These are phyloP conservation scores for Annona squamosa DNA, from an alignment of 164 flowering plant species.

Conservation along the genomic window DNA sequence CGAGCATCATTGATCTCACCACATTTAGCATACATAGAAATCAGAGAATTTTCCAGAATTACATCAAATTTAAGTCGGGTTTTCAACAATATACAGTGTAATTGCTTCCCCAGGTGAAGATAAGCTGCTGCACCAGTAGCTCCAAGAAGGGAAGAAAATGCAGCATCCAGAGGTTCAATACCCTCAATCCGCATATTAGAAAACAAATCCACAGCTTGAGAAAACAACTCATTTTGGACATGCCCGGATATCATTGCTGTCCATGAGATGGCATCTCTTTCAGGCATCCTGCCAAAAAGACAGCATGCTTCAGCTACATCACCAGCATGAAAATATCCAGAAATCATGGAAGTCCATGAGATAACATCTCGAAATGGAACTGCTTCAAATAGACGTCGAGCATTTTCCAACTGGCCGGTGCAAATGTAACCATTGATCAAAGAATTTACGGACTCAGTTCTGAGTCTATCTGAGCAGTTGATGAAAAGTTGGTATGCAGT, in stretches of 20 bases:
- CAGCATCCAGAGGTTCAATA: conserved; percentile 26
- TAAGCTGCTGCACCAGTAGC: conserved; percentile 49
- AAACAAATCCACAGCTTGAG: conserved; percentile 31
- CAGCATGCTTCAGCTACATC: conserved; percentile 34
- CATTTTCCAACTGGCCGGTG: conserved; percentile 32
- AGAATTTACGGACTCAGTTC: conserved; percentile 29
- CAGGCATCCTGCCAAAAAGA: conserved; percentile 43
- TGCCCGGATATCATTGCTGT: conserved; percentile 54
- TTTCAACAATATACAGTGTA: conserved; percentile 34
- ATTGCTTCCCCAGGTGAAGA: conserved; percentile 41
- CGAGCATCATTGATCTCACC: conserved; percentile 37
- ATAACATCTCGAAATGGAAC: conserved; percentile 29
- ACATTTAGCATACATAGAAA: conserved; percentile 60
- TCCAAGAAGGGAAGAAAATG: conserved; percentile 45
- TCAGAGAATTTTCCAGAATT: conserved; percentile 38
- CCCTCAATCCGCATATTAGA: conserved; percentile 31
- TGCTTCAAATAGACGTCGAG: conserved; percentile 30
- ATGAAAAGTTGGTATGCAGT: conserved; percentile 30
- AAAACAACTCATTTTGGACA: conserved; percentile 43
- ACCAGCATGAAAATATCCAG: conserved; percentile 40
- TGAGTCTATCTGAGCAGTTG: conserved; percentile 11
- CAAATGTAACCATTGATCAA: conserved; percentile 44
- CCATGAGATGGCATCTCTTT: conserved; percentile 51
- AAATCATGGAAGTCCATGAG: conserved; percentile 54
- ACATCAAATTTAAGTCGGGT: conserved; percentile 22